Percentiles rank a stretch among this genome's conserved stretches.
Evolutionary conservation across 23 red algal genomes (phyloP).

Genomic region (Gracilaria domingensis): DNA sequence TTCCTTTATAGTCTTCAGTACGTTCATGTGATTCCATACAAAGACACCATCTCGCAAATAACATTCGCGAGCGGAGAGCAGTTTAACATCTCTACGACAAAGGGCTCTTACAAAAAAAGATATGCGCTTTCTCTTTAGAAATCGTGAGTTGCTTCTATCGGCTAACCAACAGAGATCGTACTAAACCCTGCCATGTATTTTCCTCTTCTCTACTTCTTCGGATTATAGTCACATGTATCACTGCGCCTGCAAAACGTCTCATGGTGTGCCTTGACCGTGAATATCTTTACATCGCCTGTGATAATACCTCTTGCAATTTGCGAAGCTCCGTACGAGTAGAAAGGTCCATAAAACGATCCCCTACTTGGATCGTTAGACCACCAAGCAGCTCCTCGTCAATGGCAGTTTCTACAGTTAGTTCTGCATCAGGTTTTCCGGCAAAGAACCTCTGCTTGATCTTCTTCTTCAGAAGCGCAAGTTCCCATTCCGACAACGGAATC

Average conservation of each 20-base stretch:
- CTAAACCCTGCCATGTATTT: not conserved
- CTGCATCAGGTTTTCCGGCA: conserved; percentile 70
- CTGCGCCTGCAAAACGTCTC: not conserved
- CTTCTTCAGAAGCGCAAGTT: conserved; percentile 85
- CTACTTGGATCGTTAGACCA: conserved; percentile 91
- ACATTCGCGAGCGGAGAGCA: not conserved
- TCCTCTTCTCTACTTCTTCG: not conserved
- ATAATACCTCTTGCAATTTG: conserved; percentile 57
- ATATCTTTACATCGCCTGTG: conserved; percentile 5
- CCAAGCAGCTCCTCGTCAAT: conserved; percentile 84
- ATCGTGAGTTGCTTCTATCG: not conserved
- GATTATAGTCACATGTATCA: not conserved
- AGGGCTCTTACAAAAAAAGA: not conserved
- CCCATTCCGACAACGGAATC: conserved; percentile 84
- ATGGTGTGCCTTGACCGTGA: not conserved
- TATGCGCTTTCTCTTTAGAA: not conserved
- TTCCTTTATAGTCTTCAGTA: not conserved
- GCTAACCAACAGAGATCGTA: not conserved
- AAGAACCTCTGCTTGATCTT: conserved; percentile 84
- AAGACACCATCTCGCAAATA: not conserved
- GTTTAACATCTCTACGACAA: not conserved
- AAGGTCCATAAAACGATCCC: conserved; percentile 94
- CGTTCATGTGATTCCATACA: too few species aligned
- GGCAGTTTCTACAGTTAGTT: conserved; percentile 78
- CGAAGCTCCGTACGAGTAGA: conserved; percentile 83